Percentiles rank a stretch among this genome's conserved stretches.
phyloP scores from a whole-genome alignment of 2,329 filamentous ascomycete species.

The Podosphaera fusca region DNA sequence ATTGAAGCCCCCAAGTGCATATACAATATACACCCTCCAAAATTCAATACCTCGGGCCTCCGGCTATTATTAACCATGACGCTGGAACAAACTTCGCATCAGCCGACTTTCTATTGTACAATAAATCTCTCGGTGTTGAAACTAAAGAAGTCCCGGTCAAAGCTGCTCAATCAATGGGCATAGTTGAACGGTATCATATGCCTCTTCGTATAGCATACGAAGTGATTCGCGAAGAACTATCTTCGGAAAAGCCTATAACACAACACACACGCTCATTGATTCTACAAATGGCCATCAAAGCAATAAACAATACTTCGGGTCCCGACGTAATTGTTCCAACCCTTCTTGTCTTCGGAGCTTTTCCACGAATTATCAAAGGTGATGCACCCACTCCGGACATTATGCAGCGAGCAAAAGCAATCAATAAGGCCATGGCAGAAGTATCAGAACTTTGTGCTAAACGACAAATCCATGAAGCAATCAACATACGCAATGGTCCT shows the following conservation, averaged over 20 bases:
- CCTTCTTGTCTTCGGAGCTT: not conserved
- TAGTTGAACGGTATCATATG: not conserved
- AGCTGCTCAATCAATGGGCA: not conserved
- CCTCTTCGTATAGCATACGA: not conserved
- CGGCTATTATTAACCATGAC: no score
- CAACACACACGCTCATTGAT: no score
- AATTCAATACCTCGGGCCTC: no score
- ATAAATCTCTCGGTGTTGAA: not conserved
- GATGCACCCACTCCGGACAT: not conserved
- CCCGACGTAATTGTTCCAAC: conserved; percentile 1
- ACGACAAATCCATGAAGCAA: conserved; percentile 1
- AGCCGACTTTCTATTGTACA: not conserved
- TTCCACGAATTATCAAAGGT: not conserved
- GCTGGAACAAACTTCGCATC: no score
- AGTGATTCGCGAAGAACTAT: not conserved
- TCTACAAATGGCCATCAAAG: not conserved
- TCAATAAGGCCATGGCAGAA: conserved; percentile 4
- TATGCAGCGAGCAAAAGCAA: not conserved
- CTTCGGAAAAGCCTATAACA: no score
- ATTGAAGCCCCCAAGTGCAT: no score
- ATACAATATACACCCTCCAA: no score
- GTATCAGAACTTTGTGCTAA: conserved; percentile 1
- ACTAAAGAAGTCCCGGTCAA: not conserved
- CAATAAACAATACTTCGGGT: not conserved
- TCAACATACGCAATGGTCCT: conserved; percentile 1